A percentile compares a stretch with the other conserved stretches of the same genome.
Evolutionary conservation across 2,329 filamentous ascomycete species (phyloP).

Genomic region (Fusarium chuoi): DNA sequence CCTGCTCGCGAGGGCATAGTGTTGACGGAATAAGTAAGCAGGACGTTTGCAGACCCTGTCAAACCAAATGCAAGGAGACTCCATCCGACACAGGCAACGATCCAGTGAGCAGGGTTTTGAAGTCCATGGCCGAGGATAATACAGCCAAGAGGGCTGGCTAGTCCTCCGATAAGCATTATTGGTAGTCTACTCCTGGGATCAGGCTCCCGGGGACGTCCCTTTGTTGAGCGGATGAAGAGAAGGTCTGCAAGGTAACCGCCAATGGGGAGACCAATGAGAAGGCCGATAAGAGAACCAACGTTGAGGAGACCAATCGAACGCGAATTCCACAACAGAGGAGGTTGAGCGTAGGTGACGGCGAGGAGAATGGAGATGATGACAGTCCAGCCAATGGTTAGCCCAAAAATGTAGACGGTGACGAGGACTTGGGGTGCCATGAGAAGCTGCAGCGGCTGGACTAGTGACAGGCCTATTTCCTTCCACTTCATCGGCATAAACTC

Average conservation of each 20-base stretch:
- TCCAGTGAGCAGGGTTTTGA: background rate
- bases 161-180: background rate
- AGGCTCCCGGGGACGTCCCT: background rate
- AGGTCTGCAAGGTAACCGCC: conserved; percentile 1
- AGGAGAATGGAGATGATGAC: background rate
- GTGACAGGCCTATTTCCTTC: background rate
- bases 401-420: conserved; percentile 1
- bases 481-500: background rate
- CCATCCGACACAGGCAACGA: conserved; percentile 1
- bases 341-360: background rate
- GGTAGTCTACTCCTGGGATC: background rate
- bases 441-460: background rate
- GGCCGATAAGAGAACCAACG: background rate
- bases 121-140: background rate
- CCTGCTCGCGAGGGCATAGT: conserved; percentile 1
- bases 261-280: background rate
- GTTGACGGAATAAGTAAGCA: conserved; percentile 2
- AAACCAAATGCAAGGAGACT: background rate
- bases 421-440: background rate
- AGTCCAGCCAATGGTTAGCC: conserved; percentile 10
- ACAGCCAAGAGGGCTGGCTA: background rate
- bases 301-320: background rate
- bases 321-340: background rate
- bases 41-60: conserved; percentile 4
- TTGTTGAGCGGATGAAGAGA: background rate